Evolutionary conservation across 768 basidiomycete genomes (phyloP), one percentile per base, ranked within the genome.

Genomic region (Leccinum subtestaceum): DNA sequence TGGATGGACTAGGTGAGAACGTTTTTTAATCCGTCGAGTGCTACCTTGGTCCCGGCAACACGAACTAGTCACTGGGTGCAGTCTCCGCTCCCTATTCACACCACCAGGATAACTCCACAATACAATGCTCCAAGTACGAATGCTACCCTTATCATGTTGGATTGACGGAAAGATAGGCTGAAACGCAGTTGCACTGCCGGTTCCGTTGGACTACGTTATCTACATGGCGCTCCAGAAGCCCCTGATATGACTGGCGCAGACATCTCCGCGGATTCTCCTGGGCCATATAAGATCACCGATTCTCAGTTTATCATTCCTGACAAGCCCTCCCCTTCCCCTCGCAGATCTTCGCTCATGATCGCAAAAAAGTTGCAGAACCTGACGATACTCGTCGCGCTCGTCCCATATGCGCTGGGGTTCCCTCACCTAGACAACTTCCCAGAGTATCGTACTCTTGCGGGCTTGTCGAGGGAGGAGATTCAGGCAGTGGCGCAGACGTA

Each of bases 361-460:
- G 12, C 19, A 5, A 61, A 61, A 46, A 55, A 51, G 36, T 25
- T 55, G 2, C 67, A 57, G 58, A 52, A 36, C 21, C 32, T 67
- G 27, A 48, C 21, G 11, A 27, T 50, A 4, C 8, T 65, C 2
- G 38, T 49, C 27, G 43, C 48, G 2, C 57, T 70, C 32, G 13
- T 57, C 47, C 52, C 67, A 31, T 48, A 15, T 34, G 40, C 45
- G 9, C 19, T 56, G 7, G 68, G 63, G 1, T 65, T 62, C 36
- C 38, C 59, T 9, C 56, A 60, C 49, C 52, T 69, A 8, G 56
- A 25, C 38, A 43, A 58, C 36, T 69, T 68, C 17, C 65, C 62
- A 0, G 59, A 65, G 19, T 32, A 70, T 47, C 68, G 62, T 47
- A 65, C 68, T 1, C 68, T 68, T 17, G 59, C 55, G 0, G 68